Evolutionary conservation across 441 rosid genomes (phyloP).

Genomic region (Gossypium trilobum): DNA sequence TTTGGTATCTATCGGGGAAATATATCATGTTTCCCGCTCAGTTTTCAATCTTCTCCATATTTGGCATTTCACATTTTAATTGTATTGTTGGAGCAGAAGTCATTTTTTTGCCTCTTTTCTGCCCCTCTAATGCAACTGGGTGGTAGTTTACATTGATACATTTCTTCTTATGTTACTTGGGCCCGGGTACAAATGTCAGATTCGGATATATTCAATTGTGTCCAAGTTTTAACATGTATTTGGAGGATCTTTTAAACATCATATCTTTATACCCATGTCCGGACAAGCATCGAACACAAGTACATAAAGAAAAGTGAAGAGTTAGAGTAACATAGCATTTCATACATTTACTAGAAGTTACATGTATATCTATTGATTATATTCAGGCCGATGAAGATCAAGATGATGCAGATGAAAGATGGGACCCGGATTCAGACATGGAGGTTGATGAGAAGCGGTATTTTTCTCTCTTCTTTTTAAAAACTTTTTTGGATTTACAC

Average conservation of each 20-base stretch:
- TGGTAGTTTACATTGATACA: not conserved
- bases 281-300: not conserved
- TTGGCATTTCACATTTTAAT: not conserved
- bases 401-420: constrained; percentile 49
- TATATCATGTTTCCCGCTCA: not conserved
- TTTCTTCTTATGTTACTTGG: not conserved
- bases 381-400: constrained; percentile 54
- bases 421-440: constrained; percentile 55
- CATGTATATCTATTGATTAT: not conserved
- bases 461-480: not conserved
- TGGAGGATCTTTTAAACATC: not conserved
- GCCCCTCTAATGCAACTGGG: not conserved
- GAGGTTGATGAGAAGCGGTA: constrained; percentile 43
- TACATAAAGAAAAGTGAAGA: not conserved
- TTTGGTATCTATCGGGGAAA: not conserved
- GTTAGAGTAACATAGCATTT: not conserved
- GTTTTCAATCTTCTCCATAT: not conserved
- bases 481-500: not conserved
- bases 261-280: not conserved
- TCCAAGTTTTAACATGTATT: not conserved
- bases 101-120: not conserved
- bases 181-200: not conserved
- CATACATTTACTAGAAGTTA: constrained; percentile 1
- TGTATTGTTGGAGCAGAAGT: not conserved
- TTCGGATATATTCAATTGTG: not conserved